A percentile compares a stretch with the other conserved stretches of the same genome.
Conservation (phyloP, 1,139 yeast genomes). For the Blastobotrys petasosporus region DNA sequence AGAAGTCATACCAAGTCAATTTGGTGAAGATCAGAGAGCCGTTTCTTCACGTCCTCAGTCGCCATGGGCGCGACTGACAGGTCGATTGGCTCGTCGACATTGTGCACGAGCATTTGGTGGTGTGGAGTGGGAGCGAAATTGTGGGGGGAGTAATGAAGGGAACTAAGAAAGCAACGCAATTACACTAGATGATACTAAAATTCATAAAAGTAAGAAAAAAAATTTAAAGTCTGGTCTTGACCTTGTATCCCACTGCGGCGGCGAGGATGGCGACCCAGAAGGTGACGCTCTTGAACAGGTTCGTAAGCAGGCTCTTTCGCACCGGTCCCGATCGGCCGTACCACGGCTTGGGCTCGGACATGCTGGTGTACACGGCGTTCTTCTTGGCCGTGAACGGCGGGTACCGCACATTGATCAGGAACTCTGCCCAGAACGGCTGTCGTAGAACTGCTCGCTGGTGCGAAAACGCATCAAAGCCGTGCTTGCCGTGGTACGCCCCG, state of each 20-base stretch:
- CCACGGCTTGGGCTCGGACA: slow-evolving; percentile 17
- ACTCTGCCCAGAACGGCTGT: slow-evolving; percentile 65
- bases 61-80: slow-evolving; percentile 28
- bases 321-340: slow-evolving; percentile 25
- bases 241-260: slow-evolving; percentile 7
- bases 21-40: slow-evolving; percentile 35
- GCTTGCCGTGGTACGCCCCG: slow-evolving; percentile 66
- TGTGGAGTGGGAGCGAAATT: not conserved
- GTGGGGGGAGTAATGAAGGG: too few species aligned
- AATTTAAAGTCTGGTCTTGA: not conserved
- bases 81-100: slow-evolving; percentile 21
- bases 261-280: slow-evolving; percentile 8
- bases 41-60: slow-evolving; percentile 33
- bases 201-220: too few species aligned
- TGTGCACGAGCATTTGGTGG: not conserved
- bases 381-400: slow-evolving; percentile 53
- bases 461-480: slow-evolving; percentile 66
- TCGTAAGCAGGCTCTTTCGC: slow-evolving; percentile 15
- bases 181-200: too few species aligned
- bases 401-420: slow-evolving; percentile 53
- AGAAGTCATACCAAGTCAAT: slow-evolving; percentile 31
- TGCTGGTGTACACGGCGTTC: slow-evolving; percentile 20
- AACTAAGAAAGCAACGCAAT: too few species aligned
- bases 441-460: slow-evolving; percentile 67
- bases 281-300: slow-evolving; percentile 13